Base-by-base conservation (phyloP, 2,329 filamentous ascomycete genomes). In the Claviceps lovelessii region DNA sequence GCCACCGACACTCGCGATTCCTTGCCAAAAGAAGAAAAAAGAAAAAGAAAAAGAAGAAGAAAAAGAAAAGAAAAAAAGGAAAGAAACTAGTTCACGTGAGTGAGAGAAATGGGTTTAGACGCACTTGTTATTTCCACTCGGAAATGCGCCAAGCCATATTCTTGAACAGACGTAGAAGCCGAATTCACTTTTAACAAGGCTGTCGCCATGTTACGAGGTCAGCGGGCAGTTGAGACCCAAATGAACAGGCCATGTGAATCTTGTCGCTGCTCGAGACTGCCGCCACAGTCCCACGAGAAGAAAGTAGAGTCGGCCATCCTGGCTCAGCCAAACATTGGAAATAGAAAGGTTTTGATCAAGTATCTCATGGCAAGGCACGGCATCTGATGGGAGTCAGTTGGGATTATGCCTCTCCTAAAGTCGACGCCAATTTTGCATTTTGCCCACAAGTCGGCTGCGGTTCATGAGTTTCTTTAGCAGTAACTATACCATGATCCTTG, bases 271-370 rank as follows among this genome's bases (percentile, higher is more conserved):
- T 56, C 56, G 51, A 54, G 46, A 48, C 35, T 17, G 39, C 54
- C 49, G 54, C 54, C 56, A 56, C 56, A 52, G 56, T 54, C 52
- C 49, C 56, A 56, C 56, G 52, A 56, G 52, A 44, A 39, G 29
- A 39, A 39, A 23, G n/a, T 41, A 46, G 42, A 41, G 23, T 51
- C 41, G 51, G 37, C 39, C 8, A 28, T 42, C 51, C 44, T 35
- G 41, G 4, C 23, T 39, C 47, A 28, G 4, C 37, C 33, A 15
- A 45, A 28, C 19, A 3, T 53, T 44, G 29, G 29, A 31, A 10
- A 29, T n/a, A 28, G 6, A 29, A 31, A 44, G 23, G 9, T 45
- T 28, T 35, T 11, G 39, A 5, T 49, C 33, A 19, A 28, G 33
- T 11, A 50, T n/a, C 19, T 15, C 39, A 45, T n/a, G 11, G 37